Evolutionary conservation across 768 basidiomycete genomes (phyloP), one percentile per base, ranked within the genome.

Genomic region (Cystobasidium ongulense): DNA sequence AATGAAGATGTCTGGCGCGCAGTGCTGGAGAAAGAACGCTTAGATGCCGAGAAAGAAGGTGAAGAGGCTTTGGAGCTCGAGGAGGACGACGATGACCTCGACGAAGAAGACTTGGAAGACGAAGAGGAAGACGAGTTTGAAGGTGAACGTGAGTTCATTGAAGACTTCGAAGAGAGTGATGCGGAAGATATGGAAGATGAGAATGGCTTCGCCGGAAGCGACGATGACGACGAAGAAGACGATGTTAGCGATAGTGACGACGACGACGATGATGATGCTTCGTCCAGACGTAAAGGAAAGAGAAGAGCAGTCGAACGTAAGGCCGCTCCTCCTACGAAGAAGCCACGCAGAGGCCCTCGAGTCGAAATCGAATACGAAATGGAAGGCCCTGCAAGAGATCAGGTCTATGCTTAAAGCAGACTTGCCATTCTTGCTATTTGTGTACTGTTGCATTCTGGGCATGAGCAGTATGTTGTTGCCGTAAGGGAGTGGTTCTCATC

Each of bases 1-100:
- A 98, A 99, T 81, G 96, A 99, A 82, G 88, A 84, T 50, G 93
- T 98, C 10, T 98, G 96, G 96, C 87, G 88, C 76, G 88, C 90
- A 1, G 89, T 99, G 65, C 83, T 98, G 50, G 91, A 96, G 79
- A 85, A 87, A 59, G 92, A 96, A 80, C 78, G 79, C 66, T 75
- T 75, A 57, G 76, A 76, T 54, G 79, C 70, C 35, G 81, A 81
- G 74, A 79, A 78, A 73, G 82, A 81, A 73, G 84, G 64, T 66
- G 81, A 85, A 78, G 86, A 86, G 77, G 85, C 86, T 76, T 82
- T 85, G 63, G 83, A 84, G 68, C 75, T 81, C 61, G 82, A 81
- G 73, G 82, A 81, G 76, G 84, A 84, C 64, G 78, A 85, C 80
- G 77, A 82, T 63, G 84, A 85, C 64, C 87, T 87, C 64, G 87